phyloP scores from a whole-genome alignment of 306 rosid species.

The Bauhinia variegata region DNA sequence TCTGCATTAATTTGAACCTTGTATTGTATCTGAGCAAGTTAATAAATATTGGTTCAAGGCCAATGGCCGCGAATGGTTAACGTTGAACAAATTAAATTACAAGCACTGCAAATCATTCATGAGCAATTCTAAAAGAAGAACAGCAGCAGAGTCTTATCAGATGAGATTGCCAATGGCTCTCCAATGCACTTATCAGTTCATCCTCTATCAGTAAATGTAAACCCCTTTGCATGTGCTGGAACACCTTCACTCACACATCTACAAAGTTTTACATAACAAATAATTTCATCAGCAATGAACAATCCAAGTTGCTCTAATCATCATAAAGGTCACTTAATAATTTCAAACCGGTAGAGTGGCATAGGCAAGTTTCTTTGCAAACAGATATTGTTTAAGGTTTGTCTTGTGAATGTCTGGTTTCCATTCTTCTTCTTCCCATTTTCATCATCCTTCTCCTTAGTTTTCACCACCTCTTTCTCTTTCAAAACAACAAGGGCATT shows the following conservation, averaged over 20 bases:
- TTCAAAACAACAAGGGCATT: conserved; percentile 87
- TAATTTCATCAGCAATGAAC: not conserved
- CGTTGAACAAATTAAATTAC: not conserved
- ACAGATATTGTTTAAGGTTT: conserved; percentile 89
- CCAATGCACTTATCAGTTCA: conserved; percentile 95
- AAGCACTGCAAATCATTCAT: conserved; percentile 32
- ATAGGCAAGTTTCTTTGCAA: conserved; percentile 96
- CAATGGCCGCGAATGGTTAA: too few species aligned
- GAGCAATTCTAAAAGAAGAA: conserved; percentile 85
- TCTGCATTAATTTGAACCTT: too few species aligned
- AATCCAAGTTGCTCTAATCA: not conserved
- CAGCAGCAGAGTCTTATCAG: conserved; percentile 97
- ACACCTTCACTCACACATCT: conserved; percentile 99
- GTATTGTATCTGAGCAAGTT: too few species aligned
- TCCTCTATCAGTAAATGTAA: conserved; percentile 83
- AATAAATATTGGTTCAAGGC: too few species aligned
- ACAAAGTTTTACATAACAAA: conserved; percentile 1
- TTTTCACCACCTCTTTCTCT: conserved; percentile 77
- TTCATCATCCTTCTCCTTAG: conserved; percentile 64
- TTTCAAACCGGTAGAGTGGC: conserved; percentile 79
- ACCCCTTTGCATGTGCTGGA: conserved; percentile 98
- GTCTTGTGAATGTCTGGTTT: conserved; percentile 88
- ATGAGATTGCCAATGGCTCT: too few species aligned
- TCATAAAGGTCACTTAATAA: not conserved
- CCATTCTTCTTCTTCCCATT: conserved; percentile 74